Percentiles rank a stretch among this genome's conserved stretches.
These are phyloP conservation scores for Lumnitzera racemosa DNA, from an alignment of 345 rosid genomes.

Conservation along the genomic window DNA sequence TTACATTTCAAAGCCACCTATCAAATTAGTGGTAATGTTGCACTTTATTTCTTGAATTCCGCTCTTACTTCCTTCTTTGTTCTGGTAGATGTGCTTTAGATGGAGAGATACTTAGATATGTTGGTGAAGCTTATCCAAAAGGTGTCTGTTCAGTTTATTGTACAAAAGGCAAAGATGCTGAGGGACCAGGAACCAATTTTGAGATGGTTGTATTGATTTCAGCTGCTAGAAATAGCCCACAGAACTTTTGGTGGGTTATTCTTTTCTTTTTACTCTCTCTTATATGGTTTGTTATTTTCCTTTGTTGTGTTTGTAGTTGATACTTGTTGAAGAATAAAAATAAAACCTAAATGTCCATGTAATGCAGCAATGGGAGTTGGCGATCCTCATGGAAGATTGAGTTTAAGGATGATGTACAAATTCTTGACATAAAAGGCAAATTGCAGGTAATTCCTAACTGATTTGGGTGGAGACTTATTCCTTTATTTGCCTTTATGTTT, in stretches of 20 bases:
- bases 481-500: too few relatives aligned
- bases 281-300: not conserved
- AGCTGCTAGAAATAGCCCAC: conserved; percentile 80
- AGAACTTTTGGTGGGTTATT: conserved; percentile 77
- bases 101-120: conserved; percentile 76
- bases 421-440: conserved; percentile 68
- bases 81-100: conserved; percentile 72
- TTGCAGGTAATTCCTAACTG: conserved; percentile 48
- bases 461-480: too few relatives aligned
- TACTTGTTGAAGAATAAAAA: not conserved
- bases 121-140: conserved; percentile 84
- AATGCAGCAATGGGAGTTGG: conserved; percentile 85
- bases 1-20: too few relatives aligned
- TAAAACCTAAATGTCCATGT: not conserved
- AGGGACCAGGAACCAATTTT: conserved; percentile 81
- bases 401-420: conserved; percentile 70
- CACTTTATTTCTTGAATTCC: too few relatives aligned
- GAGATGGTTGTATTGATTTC: conserved; percentile 85
- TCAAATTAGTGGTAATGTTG: too few relatives aligned
- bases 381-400: conserved; percentile 82
- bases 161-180: conserved; percentile 66
- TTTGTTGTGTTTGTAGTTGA: not conserved
- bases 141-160: conserved; percentile 80
- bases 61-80: conserved; percentile 3
- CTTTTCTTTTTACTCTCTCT: not conserved